These are phyloP conservation scores for Camellia granthamiana DNA, from an alignment of 148 eudicot species.

Conservation along the genomic window DNA sequence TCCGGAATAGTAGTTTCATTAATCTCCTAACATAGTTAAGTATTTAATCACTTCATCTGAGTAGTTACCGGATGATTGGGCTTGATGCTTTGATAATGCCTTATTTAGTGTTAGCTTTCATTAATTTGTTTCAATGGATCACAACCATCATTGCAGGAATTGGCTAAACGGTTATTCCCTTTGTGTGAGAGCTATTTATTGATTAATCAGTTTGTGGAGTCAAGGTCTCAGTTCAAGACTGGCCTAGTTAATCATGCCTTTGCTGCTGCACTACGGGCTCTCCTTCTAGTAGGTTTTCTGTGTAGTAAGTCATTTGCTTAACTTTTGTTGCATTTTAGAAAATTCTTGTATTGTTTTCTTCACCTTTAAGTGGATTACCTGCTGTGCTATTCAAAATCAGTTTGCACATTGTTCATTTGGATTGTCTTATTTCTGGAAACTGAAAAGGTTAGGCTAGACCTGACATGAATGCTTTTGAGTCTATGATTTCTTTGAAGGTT, in stretches of 20 bases:
- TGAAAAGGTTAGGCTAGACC: slow-evolving; percentile 3
- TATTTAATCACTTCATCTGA: not conserved
- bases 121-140: not conserved
- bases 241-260: slow-evolving; percentile 98
- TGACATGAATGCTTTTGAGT: not conserved
- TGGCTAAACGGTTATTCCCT: slow-evolving; percentile 74
- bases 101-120: not conserved
- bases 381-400: not conserved
- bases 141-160: slow-evolving; percentile 55
- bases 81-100: slow-evolving; percentile 6
- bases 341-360: not conserved
- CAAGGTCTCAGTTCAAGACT: slow-evolving; percentile 88
- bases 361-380: not conserved
- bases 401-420: not conserved
- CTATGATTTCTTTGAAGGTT: slow-evolving; percentile 3
- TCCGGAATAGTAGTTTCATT: not conserved
- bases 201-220: slow-evolving; percentile 85
- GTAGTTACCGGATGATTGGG: not conserved
- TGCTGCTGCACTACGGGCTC: slow-evolving; percentile 88
- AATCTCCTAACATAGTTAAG: not conserved
- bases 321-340: slow-evolving; percentile 14
- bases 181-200: slow-evolving; percentile 80
- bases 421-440: not conserved
- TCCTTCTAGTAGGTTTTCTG: slow-evolving; percentile 66
- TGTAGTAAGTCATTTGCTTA: slow-evolving; percentile 9